These are phyloP conservation scores for Coemansia sp. DNA, from an alignment of 371 early-diverging fungal species.

Conservation along the genomic window DNA sequence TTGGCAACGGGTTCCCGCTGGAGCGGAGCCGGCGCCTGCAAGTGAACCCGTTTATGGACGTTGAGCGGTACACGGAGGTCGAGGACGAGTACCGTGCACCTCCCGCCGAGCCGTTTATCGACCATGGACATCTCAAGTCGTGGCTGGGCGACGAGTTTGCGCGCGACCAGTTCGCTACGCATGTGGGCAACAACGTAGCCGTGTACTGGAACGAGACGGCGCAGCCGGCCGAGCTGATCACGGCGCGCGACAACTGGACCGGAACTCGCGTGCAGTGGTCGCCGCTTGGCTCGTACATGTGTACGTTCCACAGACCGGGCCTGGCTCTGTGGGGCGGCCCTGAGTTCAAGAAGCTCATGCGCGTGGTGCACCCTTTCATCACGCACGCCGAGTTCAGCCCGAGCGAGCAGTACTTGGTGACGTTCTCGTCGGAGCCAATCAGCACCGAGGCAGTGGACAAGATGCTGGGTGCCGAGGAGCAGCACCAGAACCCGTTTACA, in stretches of 20 bases:
- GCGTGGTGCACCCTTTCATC: conserved; percentile 90
- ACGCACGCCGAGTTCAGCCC: conserved; percentile 91
- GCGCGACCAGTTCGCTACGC: conserved; percentile 90
- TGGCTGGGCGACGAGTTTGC: conserved; percentile 85
- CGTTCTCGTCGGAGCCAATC: conserved; percentile 89
- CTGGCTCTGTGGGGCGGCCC: conserved; percentile 96
- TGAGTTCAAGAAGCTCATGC: conserved; percentile 84
- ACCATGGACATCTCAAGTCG: conserved; percentile 83
- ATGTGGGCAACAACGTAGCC: conserved; percentile 77
- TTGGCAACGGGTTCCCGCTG: conserved; percentile 75
- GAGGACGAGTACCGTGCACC: conserved; percentile 76
- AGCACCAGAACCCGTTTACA: conserved; percentile 68
- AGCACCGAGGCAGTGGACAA: conserved; percentile 56
- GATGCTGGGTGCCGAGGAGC: conserved; percentile 49
- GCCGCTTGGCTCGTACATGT: conserved; percentile 88
- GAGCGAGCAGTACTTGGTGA: conserved; percentile 87
- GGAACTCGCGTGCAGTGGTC: conserved; percentile 94
- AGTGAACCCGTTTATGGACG: conserved; percentile 87
- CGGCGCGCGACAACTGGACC: conserved; percentile 83
- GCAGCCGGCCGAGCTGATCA: conserved; percentile 77
- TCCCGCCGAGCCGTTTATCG: conserved; percentile 62
- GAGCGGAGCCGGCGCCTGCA: conserved; percentile 80
- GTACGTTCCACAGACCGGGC: conserved; percentile 92
- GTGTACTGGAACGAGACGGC: conserved; percentile 89
- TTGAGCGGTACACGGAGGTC: conserved; percentile 76